Evolutionary conservation across 805 yeast genomes (phyloP).

Genomic region (Tetrapisispora phaffii): DNA sequence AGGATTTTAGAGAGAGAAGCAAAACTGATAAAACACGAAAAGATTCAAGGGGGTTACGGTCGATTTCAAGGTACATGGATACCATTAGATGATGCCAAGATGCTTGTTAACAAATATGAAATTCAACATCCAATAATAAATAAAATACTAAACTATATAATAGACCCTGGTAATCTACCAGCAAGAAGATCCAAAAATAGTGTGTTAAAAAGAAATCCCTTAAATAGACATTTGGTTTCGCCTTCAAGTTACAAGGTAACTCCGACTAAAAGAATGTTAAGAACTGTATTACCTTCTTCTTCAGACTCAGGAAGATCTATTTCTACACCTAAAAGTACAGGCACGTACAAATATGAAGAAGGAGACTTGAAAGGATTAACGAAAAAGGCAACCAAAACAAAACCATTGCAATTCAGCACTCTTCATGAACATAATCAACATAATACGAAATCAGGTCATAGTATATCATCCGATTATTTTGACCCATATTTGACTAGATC

Average conservation of each 20-base stretch:
- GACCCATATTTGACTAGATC: not conserved
- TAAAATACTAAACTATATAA: conserved; percentile 43
- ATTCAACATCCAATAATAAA: conserved; percentile 42
- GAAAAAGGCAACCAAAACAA: conserved; percentile 8
- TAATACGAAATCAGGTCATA: not conserved
- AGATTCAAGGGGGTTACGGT: conserved; percentile 80
- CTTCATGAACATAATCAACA: conserved; percentile 14
- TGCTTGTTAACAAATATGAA: conserved; percentile 43
- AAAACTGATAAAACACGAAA: conserved; percentile 60
- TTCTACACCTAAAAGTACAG: not conserved
- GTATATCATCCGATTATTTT: too few species aligned
- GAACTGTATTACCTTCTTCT: not conserved
- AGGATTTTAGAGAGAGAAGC: conserved; percentile 67
- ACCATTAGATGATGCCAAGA: conserved; percentile 55
- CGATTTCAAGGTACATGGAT: conserved; percentile 84
- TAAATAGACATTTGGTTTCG: conserved; percentile 23
- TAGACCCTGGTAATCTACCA: conserved; percentile 38
- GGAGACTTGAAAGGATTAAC: not conserved
- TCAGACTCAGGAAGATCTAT: not conserved
- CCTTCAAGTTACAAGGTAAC: conserved; percentile 29
- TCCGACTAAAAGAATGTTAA: conserved; percentile 17
- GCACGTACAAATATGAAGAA: not conserved
- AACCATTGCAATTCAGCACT: conserved; percentile 25
- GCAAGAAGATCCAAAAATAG: conserved; percentile 32
- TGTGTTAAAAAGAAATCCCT: conserved; percentile 22